Evolutionary conservation across 768 basidiomycete genomes (phyloP).

Genomic region (Tremella yokohamensis): DNA sequence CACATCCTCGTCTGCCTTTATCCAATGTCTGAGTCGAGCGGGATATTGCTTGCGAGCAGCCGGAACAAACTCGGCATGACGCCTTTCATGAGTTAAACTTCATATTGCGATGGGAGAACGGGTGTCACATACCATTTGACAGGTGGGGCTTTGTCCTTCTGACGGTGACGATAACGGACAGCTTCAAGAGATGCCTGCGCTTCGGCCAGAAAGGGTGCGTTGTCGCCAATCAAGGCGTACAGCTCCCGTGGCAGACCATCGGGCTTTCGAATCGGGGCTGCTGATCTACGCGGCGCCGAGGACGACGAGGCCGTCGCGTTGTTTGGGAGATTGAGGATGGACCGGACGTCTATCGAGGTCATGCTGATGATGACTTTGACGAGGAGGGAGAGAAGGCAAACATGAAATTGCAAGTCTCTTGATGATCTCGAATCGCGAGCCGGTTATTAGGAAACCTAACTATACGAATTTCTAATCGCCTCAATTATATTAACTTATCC

Average conservation of each 20-base stretch:
- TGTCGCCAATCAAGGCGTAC: slow-evolving; percentile 90
- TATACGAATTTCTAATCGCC: too few species aligned
- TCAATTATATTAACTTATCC: too few species aligned
- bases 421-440: too few species aligned
- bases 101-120: neutral
- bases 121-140: slow-evolving; percentile 66
- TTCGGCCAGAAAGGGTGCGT: slow-evolving; percentile 72
- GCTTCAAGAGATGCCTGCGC: slow-evolving; percentile 29
- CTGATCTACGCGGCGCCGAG: slow-evolving; percentile 14
- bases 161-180: slow-evolving; percentile 71
- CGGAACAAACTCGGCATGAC: too few species aligned
- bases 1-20: slow-evolving; percentile 26
- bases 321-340: slow-evolving; percentile 65
- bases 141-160: slow-evolving; percentile 64
- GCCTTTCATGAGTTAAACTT: too few species aligned
- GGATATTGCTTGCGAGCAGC: neutral
- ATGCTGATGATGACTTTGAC: slow-evolving; percentile 10
- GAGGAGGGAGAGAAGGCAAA: too few species aligned
- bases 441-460: too few species aligned
- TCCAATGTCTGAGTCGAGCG: slow-evolving; percentile 70
- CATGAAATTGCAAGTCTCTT: too few species aligned
- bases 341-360: slow-evolving; percentile 72
- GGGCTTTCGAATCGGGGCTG: slow-evolving; percentile 49
- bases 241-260: slow-evolving; percentile 91
- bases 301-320: slow-evolving; percentile 9